These are phyloP conservation scores for Annulohypoxylon bovei DNA, from an alignment of 495 filamentous ascomycete species.

Conservation along the genomic window DNA sequence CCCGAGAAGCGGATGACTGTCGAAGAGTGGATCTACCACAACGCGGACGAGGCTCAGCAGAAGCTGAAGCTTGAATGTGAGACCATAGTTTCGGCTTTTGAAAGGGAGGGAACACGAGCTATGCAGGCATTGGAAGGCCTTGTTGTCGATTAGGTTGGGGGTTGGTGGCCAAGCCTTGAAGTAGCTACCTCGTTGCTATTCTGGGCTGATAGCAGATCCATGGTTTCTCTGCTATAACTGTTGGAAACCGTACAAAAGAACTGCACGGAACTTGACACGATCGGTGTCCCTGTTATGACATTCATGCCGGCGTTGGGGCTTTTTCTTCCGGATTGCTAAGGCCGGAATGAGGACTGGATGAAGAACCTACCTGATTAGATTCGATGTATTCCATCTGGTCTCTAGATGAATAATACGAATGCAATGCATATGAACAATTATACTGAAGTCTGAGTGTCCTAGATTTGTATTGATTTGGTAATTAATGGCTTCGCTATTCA, in stretches of 20 bases:
- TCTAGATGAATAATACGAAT: conserved; percentile 16
- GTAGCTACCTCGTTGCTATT: background rate
- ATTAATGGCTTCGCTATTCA: background rate
- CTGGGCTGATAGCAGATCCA: background rate
- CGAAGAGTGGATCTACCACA: conserved; percentile 88
- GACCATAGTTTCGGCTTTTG: conserved; percentile 78
- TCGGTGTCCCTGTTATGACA: conserved; percentile 5
- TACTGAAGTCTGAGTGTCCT: background rate
- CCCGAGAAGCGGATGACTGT: conserved; percentile 91
- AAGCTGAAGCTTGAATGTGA: conserved; percentile 83
- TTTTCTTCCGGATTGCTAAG: background rate
- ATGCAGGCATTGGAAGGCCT: conserved; percentile 81
- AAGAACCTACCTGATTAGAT: background rate
- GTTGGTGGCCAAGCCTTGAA: background rate
- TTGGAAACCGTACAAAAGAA: background rate
- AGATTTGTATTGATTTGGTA: background rate
- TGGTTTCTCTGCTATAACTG: background rate
- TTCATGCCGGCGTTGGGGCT: conserved; percentile 20
- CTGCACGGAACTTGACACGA: conserved; percentile 2
- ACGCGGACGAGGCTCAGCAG: conserved; percentile 81
- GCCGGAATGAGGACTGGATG: background rate
- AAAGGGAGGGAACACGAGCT: conserved; percentile 80
- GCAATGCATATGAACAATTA: background rate
- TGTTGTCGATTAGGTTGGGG: conserved; percentile 48
- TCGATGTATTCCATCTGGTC: background rate